Conservation (phyloP, 2,329 filamentous ascomycete species). For the Sclerotinia minor region DNA sequence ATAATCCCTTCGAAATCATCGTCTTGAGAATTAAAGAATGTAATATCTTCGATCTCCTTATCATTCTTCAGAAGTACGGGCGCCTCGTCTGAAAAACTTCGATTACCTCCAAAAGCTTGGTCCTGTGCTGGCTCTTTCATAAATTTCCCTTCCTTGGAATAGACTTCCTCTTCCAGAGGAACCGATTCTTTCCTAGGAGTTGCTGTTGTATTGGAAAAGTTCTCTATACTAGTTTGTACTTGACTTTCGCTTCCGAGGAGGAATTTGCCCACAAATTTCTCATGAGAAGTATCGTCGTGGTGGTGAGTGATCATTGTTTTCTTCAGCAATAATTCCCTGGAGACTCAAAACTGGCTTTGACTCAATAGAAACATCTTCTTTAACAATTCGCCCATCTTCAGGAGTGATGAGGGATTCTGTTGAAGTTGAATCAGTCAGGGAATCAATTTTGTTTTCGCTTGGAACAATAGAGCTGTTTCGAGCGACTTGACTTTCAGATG, state of each 20-base stretch:
- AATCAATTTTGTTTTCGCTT: neutral
- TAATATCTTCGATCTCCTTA: neutral
- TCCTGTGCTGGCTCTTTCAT: neutral
- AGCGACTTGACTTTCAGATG: neutral
- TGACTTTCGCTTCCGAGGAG: neutral
- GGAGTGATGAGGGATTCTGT: neutral
- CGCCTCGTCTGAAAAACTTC: neutral
- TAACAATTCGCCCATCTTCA: neutral
- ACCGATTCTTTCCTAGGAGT: neutral
- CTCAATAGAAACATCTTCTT: no score
- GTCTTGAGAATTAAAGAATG: neutral
- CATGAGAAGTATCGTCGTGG: neutral
- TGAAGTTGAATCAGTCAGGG: accelerated
- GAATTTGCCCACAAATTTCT: neutral
- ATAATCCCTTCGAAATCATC: neutral
- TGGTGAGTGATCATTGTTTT: neutral
- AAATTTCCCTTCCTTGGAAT: no score
- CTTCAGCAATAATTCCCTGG: no score
- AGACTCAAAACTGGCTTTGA: neutral
- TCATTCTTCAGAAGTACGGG: neutral
- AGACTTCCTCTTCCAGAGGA: no score
- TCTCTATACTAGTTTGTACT: neutral
- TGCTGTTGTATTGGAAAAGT: neutral
- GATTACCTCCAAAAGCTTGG: neutral
- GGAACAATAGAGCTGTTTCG: neutral